Percentiles rank a stretch among this genome's conserved stretches.
Evolutionary conservation across 2,329 filamentous ascomycete species (phyloP).

Genomic region (Exophiala calicioides): DNA sequence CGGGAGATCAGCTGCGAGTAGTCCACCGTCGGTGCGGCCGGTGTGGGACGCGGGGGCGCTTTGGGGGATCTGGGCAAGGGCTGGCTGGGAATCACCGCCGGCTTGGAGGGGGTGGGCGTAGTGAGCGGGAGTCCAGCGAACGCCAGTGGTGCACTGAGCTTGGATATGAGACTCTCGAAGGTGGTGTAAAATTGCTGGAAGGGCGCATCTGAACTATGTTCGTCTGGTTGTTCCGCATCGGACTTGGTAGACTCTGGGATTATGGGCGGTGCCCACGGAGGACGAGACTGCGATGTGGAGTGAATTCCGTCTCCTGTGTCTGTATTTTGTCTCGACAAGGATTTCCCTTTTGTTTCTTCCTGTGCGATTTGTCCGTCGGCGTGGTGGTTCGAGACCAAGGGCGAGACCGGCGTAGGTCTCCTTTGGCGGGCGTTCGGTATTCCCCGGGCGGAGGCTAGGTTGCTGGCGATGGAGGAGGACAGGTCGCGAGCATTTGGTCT

Average conservation of each 20-base stretch:
- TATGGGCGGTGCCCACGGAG: slow-evolving; percentile 31
- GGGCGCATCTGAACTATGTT: slow-evolving; percentile 64
- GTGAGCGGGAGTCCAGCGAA: slow-evolving; percentile 88
- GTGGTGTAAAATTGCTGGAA: slow-evolving; percentile 91
- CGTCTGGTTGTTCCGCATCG: slow-evolving; percentile 31
- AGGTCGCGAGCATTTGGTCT: slow-evolving; percentile 64
- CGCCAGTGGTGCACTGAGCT: slow-evolving; percentile 83
- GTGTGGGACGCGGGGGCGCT: slow-evolving; percentile 12
- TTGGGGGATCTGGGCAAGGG: slow-evolving; percentile 15
- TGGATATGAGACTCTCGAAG: slow-evolving; percentile 84
- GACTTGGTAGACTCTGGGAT: slow-evolving; percentile 35
- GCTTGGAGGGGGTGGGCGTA: slow-evolving; percentile 33
- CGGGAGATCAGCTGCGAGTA: slow-evolving; percentile 81
- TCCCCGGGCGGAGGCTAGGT: slow-evolving; percentile 80
- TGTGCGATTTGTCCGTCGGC: slow-evolving; percentile 69
- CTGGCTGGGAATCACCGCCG: slow-evolving; percentile 17
- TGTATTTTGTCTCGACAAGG: slow-evolving; percentile 9
- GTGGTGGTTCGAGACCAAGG: slow-evolving; percentile 73
- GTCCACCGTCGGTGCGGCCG: slow-evolving; percentile 61
- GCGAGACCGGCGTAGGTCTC: slow-evolving; percentile 66
- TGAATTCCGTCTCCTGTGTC: slow-evolving; percentile 5
- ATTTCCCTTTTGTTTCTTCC: slow-evolving; percentile 16
- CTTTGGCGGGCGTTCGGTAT: slow-evolving; percentile 57
- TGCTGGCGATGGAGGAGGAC: slow-evolving; percentile 82
- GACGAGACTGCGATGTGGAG: slow-evolving; percentile 14